Evolutionary conservation across 2,329 filamentous ascomycete genomes (phyloP), one percentile per base, ranked within the genome.

Genomic region (Neonectria coccinea): DNA sequence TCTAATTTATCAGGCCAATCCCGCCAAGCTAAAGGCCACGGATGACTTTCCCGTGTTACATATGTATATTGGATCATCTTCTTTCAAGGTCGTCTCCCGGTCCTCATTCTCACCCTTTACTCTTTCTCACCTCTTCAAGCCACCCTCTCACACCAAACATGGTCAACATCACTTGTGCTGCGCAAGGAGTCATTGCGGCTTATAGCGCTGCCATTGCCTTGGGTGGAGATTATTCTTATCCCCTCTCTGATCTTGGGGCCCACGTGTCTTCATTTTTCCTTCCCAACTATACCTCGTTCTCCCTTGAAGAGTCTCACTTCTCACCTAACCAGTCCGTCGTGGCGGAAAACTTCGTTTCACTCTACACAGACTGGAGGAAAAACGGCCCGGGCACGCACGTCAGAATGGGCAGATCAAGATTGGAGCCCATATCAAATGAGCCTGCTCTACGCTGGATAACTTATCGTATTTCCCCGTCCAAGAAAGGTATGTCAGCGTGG

Each of bases 81-180:
- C 9, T 10, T 10, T 25, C 25, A 25, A 25, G 25, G 25, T 25
- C 29, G 29, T 29, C 29, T 29, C 29, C 29, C 29, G 9, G 9
- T 29, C 29, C 29, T 5, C 29, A 10, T 29, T 29, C 29, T 29
- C 29, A 29, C 6, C 9, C 3, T 2, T 10, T 29, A 29, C 29
- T 9, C 29, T 9, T 9, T 10, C 29, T 29, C 29, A 29, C 29
- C 27, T 29, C 22, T 29, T 29, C 27, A 29, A 29, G 27, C 27
- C 9, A 29, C 27, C 9, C 27, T 25, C 27, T 3, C 10, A 3
- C 31, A 14, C 31, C 11, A 9, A 33, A 11, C 9, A 55, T 55
- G 52, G 52, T 55, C 3, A 44, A 55, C 27, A 55, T 55, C 11
- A 44, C 52, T 16, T 55, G 20, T 14, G 52, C 52, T 20, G 52